Base-by-base conservation (phyloP, 441 rosid genomes). In the Euphorbia corollata region DNA sequence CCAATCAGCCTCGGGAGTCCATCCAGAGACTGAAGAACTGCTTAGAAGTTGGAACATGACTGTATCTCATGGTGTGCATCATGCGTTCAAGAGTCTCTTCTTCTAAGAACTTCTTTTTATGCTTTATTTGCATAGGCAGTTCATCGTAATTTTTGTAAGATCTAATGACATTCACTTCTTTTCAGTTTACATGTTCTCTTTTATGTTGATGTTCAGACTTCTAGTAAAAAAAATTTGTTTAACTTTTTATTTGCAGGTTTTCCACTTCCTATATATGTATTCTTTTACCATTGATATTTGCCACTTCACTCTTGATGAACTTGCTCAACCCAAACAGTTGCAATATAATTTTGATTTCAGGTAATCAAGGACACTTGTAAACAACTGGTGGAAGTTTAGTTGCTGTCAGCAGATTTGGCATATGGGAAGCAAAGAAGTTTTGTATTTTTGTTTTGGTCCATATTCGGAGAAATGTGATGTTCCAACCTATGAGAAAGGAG, bases 211-310 rank as follows among this genome's bases (percentile, higher is more conserved):
- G 19, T 10, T 67, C 34, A n/a, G 2, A 57, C 63, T 58, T 71
- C 55, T 78, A n/a, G n/a, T n/a, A n/a, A 45, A 73, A 74, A 75
- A 63, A 79, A 59, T 24, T 68, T 73, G 16, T 56, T 68, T 51
- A 61, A 48, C 27, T 74, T 23, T 73, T 73, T 60, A 68, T 11
- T 80, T 75, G 80, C 94, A 94, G 99, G 97, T 84, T 57, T 84
- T 91, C 72, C 93, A 89, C 75, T 94, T 94, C 80, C 84, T 94
- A 56, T 94, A 82, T 75, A 91, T 98, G 24, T 94, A 87, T 71
- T 86, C 94, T 32, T 78, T 74, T 65, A 77, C 63, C 47, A 74
- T 86, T 72, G 89, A 86, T 61, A 70, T 84, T 70, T 81, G 84
- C 69, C 80, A 88, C 62, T 94, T 94, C 80, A 89, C 98, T 41